A percentile compares a stretch with the other conserved stretches of the same genome.
These are phyloP conservation scores for Lodderomyces margitis DNA, from an alignment of 1,139 yeast genomes.

Conservation along the genomic window DNA sequence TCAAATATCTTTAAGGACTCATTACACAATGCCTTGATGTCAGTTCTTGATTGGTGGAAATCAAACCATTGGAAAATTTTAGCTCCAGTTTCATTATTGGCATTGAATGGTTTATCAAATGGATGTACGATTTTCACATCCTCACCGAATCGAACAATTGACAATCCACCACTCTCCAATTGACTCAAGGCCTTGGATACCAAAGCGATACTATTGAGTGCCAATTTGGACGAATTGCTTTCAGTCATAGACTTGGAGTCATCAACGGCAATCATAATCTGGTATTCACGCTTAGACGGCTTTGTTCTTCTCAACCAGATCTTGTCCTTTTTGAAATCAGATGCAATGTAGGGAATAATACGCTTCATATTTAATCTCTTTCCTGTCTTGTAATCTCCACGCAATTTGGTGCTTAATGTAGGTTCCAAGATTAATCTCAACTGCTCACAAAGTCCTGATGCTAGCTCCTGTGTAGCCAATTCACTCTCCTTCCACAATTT, in stretches of 20 bases:
- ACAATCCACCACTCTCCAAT: slow-evolving; percentile 89
- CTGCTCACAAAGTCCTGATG: slow-evolving; percentile 89
- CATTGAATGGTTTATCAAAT: slow-evolving; percentile 75
- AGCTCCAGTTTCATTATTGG: slow-evolving; percentile 76
- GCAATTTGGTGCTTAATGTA: slow-evolving; percentile 86
- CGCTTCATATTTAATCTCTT: slow-evolving; percentile 96
- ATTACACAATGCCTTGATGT: slow-evolving; percentile 69
- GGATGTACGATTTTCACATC: slow-evolving; percentile 83
- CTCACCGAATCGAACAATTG: slow-evolving; percentile 90
- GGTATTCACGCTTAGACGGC: slow-evolving; percentile 96
- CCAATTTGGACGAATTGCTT: slow-evolving; percentile 83
- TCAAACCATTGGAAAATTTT: slow-evolving; percentile 84
- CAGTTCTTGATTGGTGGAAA: slow-evolving; percentile 85
- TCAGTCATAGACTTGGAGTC: slow-evolving; percentile 98
- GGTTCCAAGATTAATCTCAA: slow-evolving; percentile 91
- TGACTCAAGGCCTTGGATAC: slow-evolving; percentile 94
- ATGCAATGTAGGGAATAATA: slow-evolving; percentile 96
- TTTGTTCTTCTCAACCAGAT: slow-evolving; percentile 98
- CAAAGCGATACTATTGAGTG: slow-evolving; percentile 91
- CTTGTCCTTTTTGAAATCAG: slow-evolving; percentile 95
- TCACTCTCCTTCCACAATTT: slow-evolving; percentile 83
- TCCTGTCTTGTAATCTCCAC: slow-evolving; percentile 97
- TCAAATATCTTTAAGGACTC: slow-evolving; percentile 75
- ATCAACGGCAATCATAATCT: slow-evolving; percentile 96
- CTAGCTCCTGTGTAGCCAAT: slow-evolving; percentile 77